Percentiles rank a stretch among this genome's conserved stretches.
phyloP scores from a whole-genome alignment of 1,139 yeast species.

The Kodamaea plutei region DNA sequence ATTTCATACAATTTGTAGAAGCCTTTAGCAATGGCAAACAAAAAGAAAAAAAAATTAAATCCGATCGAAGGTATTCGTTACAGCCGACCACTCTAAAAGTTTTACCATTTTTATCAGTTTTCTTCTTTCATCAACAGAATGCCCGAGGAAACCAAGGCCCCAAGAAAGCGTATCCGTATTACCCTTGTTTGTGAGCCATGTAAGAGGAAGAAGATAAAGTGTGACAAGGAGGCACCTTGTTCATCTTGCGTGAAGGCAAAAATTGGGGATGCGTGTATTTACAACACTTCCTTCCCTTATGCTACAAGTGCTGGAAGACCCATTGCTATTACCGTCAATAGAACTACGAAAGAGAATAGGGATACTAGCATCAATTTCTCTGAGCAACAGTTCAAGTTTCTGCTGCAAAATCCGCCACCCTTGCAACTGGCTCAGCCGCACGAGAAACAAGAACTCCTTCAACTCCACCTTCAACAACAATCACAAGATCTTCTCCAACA shows the following conservation, averaged over 20 bases:
- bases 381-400: slow-evolving; percentile 1
- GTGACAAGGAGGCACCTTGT: slow-evolving; percentile 11
- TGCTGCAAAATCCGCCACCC: neutral
- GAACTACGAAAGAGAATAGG: neutral
- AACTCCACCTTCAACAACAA: no score
- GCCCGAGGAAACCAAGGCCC: slow-evolving; percentile 1
- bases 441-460: no score
- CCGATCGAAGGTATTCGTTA: no score
- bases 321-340: slow-evolving; percentile 5
- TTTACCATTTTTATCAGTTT: no score
- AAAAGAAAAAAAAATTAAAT: no score
- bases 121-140: no score
- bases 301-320: slow-evolving; percentile 12
- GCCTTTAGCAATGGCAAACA: no score
- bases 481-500: no score
- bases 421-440: no score
- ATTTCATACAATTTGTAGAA: no score
- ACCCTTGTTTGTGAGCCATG: slow-evolving; percentile 11
- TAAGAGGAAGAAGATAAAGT: slow-evolving; percentile 10
- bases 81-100: no score
- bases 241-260: slow-evolving; percentile 10
- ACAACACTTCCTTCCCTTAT: slow-evolving; percentile 9
- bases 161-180: slow-evolving; percentile 9
- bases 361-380: neutral
- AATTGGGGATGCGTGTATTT: slow-evolving; percentile 5